Percentiles rank a stretch among this genome's conserved stretches.
Evolutionary conservation across 31 red algal species (phyloP).

Genomic region (Porphyra umbilicalis): DNA sequence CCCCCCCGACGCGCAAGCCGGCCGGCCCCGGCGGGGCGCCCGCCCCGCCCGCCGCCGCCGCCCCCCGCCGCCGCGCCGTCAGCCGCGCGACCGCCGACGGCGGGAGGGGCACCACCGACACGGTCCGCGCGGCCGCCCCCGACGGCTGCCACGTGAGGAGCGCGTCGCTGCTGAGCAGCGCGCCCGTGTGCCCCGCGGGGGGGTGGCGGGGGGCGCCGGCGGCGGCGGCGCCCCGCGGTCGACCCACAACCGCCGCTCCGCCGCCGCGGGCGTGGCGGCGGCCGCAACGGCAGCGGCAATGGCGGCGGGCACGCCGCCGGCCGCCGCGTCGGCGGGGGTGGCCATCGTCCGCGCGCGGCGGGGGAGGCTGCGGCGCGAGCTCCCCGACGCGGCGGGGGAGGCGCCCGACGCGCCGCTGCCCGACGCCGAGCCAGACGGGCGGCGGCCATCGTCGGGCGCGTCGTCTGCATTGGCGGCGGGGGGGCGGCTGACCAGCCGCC

Average conservation of each 20-base stretch:
- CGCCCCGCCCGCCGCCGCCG: neutral
- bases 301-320: neutral
- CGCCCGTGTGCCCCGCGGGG: neutral
- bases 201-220: neutral
- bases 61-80: slow-evolving; percentile 6
- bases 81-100: slow-evolving; percentile 38
- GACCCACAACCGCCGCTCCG: neutral
- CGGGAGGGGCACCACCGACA: slow-evolving; percentile 40
- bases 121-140: slow-evolving; percentile 38
- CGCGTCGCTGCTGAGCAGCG: slow-evolving; percentile 22
- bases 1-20: neutral
- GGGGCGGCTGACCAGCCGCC: neutral
- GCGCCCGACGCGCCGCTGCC: neutral
- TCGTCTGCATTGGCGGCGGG: neutral
- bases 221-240: neutral
- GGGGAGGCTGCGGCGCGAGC: neutral
- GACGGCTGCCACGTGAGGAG: slow-evolving; percentile 55
- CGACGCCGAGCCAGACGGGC: too few relatives aligned
- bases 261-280: neutral
- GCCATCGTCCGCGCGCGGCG: neutral
- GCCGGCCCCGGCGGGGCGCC: neutral
- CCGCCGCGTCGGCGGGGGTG: neutral
- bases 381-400: neutral
- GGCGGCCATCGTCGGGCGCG: neutral
- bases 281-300: neutral